These are phyloP conservation scores for bread wheat (Triticum aestivum) DNA, from an alignment of 176 grass and related monocot species.

Conservation along the genomic window DNA sequence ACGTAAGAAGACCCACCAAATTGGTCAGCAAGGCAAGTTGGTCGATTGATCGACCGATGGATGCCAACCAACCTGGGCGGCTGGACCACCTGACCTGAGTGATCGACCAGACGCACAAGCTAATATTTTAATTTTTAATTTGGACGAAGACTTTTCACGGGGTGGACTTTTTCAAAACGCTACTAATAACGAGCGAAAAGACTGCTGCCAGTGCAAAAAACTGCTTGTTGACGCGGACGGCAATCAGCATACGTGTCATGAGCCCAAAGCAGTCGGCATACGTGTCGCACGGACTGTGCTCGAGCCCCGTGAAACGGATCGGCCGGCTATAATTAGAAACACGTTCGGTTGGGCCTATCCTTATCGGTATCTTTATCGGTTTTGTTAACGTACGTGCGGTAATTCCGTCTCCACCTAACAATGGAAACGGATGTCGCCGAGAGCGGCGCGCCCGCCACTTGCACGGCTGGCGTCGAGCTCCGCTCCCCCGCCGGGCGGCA, in stretches of 20 bases:
- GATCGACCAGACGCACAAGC: neutral
- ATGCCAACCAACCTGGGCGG: constrained; percentile 20
- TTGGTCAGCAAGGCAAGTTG: constrained; percentile 24
- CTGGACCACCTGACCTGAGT: constrained; percentile 11
- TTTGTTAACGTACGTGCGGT: neutral
- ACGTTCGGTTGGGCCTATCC: neutral
- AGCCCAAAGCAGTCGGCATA: neutral
- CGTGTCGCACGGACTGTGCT: neutral
- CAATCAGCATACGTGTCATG: constrained; percentile 5
- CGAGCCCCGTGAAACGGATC: neutral
- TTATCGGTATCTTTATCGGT: neutral
- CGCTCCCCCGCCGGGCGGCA: neutral
- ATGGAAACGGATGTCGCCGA: neutral
- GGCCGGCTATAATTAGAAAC: constrained; percentile 4
- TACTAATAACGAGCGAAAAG: neutral
- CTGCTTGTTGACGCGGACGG: too few species aligned
- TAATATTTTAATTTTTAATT: neutral
- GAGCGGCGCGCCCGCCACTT: constrained; percentile 27
- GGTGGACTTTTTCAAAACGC: neutral
- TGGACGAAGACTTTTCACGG: neutral
- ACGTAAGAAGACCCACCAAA: neutral
- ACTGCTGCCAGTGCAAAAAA: neutral
- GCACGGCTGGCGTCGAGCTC: neutral
- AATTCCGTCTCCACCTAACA: neutral
- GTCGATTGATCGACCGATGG: neutral